These are phyloP conservation scores for Claviceps arundinis DNA, from an alignment of 2,329 filamentous ascomycete genomes.

Conservation along the genomic window DNA sequence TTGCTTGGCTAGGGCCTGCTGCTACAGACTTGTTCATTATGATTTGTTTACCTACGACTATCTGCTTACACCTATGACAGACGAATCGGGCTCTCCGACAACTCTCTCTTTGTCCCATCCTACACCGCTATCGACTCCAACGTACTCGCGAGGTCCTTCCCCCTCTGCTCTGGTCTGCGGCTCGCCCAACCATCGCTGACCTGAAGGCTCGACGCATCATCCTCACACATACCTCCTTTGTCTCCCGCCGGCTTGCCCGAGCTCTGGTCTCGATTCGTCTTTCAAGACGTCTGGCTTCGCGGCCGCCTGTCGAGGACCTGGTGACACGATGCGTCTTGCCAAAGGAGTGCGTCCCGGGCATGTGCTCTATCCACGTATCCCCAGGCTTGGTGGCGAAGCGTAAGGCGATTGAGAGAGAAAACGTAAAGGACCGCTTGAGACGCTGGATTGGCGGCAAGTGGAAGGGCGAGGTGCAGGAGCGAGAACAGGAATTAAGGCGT, in stretches of 20 bases:
- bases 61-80: conserved; percentile 22
- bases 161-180: conserved; percentile 41
- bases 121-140: conserved; percentile 50
- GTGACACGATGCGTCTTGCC: conserved; percentile 53
- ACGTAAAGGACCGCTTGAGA: conserved; percentile 52
- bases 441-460: conserved; percentile 51
- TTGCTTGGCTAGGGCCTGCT: background rate
- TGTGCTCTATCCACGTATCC: conserved; percentile 31
- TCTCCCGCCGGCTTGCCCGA: conserved; percentile 49
- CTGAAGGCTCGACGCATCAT: conserved; percentile 54
- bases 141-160: conserved; percentile 40
- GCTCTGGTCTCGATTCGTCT: conserved; percentile 54
- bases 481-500: conserved; percentile 31
- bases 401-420: conserved; percentile 51
- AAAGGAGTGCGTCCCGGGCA: conserved; percentile 44
- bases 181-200: conserved; percentile 45
- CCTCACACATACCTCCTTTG: conserved; percentile 50
- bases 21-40: too few relatives aligned
- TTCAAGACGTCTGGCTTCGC: conserved; percentile 43
- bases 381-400: conserved; percentile 50
- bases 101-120: conserved; percentile 50
- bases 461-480: conserved; percentile 36
- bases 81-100: conserved; percentile 47
- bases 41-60: too few relatives aligned
- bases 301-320: conserved; percentile 46